Evolutionary conservation across 768 basidiomycete species (phyloP).

Genomic region (Crepidotus variabilis): DNA sequence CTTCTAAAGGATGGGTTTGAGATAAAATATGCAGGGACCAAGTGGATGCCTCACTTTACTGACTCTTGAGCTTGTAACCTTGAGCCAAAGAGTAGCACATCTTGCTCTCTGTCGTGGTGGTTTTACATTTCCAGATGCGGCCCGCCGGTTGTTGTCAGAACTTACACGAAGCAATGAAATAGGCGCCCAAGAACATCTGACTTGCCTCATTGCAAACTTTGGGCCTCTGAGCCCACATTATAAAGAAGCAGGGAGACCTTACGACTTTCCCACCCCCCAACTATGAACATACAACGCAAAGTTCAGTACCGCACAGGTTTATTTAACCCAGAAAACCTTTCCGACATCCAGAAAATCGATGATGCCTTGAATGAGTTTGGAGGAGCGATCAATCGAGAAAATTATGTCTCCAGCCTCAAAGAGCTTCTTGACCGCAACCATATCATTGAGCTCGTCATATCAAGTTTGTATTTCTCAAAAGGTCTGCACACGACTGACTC

Average conservation of each 20-base stretch:
- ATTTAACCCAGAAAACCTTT: constrained; percentile 14
- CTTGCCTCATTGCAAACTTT: constrained; percentile 1
- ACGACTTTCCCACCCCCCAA: not conserved
- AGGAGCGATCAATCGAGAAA: constrained; percentile 17
- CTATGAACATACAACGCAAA: constrained; percentile 21
- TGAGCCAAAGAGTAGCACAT: too few species aligned
- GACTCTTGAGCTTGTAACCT: too few species aligned
- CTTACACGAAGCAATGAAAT: not conserved
- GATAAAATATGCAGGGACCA: too few species aligned
- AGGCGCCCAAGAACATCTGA: constrained; percentile 11
- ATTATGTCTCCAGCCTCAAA: constrained; percentile 16
- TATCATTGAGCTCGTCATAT: constrained; percentile 22
- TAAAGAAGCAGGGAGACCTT: constrained; percentile 3
- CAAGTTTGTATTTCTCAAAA: constrained; percentile 12
- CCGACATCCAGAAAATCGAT: constrained; percentile 15
- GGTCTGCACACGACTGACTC: not conserved
- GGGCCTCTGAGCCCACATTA: not conserved
- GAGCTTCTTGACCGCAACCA: constrained; percentile 19
- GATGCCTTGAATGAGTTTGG: constrained; percentile 17
- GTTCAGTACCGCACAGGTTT: constrained; percentile 15
- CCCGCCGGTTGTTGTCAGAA: too few species aligned
- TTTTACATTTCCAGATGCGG: too few species aligned
- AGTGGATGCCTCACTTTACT: too few species aligned
- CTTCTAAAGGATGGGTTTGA: too few species aligned
- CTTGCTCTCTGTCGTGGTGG: too few species aligned